Percentiles rank a stretch among this genome's conserved stretches.
phyloP scores from a whole-genome alignment of 768 basidiomycete genomes.

The Tulasnella sp. region DNA sequence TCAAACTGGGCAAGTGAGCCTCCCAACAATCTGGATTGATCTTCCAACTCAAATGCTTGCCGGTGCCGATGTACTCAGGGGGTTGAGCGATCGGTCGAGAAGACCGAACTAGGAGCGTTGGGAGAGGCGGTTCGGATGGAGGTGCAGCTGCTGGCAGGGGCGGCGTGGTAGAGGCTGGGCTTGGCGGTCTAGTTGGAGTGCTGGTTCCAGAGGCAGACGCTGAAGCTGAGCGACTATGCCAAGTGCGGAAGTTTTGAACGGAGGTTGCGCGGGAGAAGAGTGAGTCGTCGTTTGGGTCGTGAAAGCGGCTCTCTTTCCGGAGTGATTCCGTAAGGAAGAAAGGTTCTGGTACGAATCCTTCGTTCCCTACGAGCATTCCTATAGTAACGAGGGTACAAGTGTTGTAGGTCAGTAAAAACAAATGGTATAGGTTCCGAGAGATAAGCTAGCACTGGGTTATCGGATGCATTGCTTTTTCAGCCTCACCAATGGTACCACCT shows the following conservation, averaged over 20 bases:
- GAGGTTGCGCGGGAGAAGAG: constrained; percentile 76
- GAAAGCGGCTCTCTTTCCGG: constrained; percentile 77
- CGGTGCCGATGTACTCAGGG: constrained; percentile 27
- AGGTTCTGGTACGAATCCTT: constrained; percentile 80
- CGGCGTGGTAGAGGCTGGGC: neutral
- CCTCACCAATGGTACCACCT: constrained; percentile 68
- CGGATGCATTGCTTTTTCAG: neutral
- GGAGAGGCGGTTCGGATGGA: constrained; percentile 30
- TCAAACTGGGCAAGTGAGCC: constrained; percentile 65
- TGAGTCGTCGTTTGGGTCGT: constrained; percentile 85
- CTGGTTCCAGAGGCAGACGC: constrained; percentile 30
- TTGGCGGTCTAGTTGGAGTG: constrained; percentile 30
- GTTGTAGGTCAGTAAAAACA: neutral
- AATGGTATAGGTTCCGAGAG: neutral
- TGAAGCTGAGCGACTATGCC: constrained; percentile 55
- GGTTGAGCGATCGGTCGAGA: constrained; percentile 59
- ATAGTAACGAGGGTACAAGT: neutral
- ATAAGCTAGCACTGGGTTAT: neutral
- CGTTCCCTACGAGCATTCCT: constrained; percentile 69
- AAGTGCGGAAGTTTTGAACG: constrained; percentile 73
- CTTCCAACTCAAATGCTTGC: constrained; percentile 34
- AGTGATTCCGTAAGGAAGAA: constrained; percentile 83
- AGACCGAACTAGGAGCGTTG: constrained; percentile 55
- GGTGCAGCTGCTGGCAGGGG: neutral
- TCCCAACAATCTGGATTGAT: constrained; percentile 65